Base-by-base conservation (phyloP, 2,329 filamentous ascomycete genomes). In the Ilyonectria destructans region DNA sequence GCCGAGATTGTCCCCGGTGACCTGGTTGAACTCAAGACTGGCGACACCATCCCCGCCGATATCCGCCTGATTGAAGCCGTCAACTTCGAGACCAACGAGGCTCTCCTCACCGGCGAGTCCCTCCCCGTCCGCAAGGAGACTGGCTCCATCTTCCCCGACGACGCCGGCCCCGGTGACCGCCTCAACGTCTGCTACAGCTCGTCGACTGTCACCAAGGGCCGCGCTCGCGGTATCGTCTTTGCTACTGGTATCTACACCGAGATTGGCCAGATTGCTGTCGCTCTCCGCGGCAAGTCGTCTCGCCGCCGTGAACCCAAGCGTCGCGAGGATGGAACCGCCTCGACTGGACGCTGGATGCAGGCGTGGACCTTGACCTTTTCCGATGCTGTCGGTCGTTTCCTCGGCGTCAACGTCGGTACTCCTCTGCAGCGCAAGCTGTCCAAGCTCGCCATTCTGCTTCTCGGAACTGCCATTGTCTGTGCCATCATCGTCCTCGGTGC, bases 371-470 rank as follows among this genome's bases (percentile, higher is more conserved):
- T 83, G 37, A 84, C 83, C 6, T 70, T 77, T 48, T 85, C 83
- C 13, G 89, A 91, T 77, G 87, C 86, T 6, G 79, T 91, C 65
- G 89, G 89, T 5, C 84, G 86, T 43, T 92, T 93, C 75, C 83
- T 93, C 9, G 91, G 91, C 58, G 86, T 93, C 67, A 91, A 88
- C 62, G 87, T 91, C 13, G 91, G 92, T 54, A 93, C 91, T 12
- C 92, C 91, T 3, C 84, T 93, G 19, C 90, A 93, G 78, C 86
- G 87, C 72, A 92, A 91, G 75, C 83, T 93, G 17, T 91, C 90
- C 55, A 88, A 89, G 77, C 85, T 93, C 57, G 91, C 91, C 23
- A 84, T 93, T 19, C 78, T 91, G 2, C 85, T 93, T 2, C 93
- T 93, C 75, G 85, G 84, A 33, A 87, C 92, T 58, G 91, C 91